These are phyloP conservation scores for Zymoseptoria tritici DNA, from an alignment of 2,329 filamentous ascomycete species.

Conservation along the genomic window DNA sequence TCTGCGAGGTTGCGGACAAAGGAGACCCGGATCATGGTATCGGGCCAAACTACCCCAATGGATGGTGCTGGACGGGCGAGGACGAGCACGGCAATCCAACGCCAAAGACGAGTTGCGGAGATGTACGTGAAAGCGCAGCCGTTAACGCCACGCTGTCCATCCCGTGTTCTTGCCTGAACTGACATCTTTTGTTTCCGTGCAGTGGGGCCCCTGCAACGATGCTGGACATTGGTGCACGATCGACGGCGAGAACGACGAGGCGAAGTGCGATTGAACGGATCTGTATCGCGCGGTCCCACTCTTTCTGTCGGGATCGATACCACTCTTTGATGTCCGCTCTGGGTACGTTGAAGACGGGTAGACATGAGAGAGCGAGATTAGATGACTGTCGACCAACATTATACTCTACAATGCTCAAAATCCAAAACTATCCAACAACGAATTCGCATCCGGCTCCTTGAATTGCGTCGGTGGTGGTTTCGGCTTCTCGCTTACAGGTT, in stretches of 20 bases:
- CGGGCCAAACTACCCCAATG: too few relatives aligned
- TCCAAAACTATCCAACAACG: slow-evolving; percentile 85
- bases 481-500: slow-evolving; percentile 32
- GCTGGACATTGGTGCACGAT: background rate
- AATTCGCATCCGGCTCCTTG: slow-evolving; percentile 84
- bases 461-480: slow-evolving; percentile 69
- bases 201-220: background rate
- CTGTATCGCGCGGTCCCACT: background rate
- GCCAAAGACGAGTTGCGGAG: too few relatives aligned
- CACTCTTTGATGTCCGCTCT: background rate
- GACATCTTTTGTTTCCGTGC: background rate
- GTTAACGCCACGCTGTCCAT: background rate
- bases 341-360: background rate
- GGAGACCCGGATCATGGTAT: too few relatives aligned
- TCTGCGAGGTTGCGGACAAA: too few relatives aligned
- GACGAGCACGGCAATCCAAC: too few relatives aligned
- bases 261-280: background rate
- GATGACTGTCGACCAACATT: background rate
- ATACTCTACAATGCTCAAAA: slow-evolving; percentile 49
- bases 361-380: background rate
- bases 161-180: background rate
- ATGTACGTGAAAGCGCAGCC: too few relatives aligned
- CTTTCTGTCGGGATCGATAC: background rate
- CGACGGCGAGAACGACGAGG: background rate
- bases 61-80: too few relatives aligned